Base-by-base conservation (phyloP, 192 early-diverging fungal species). In the Backusella mclennaniae region DNA sequence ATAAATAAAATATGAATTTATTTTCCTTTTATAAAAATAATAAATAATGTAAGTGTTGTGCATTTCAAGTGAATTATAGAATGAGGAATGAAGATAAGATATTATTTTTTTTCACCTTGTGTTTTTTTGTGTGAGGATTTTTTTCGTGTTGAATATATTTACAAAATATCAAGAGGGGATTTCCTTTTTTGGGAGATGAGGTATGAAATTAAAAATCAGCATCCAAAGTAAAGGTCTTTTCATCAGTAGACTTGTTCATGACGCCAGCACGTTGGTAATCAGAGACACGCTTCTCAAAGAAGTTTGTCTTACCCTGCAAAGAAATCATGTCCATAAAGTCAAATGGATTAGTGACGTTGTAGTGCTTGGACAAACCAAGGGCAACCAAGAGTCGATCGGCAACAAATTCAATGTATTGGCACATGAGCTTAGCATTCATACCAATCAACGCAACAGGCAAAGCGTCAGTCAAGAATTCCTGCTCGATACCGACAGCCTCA, bases 281-380 rank as follows among this genome's bases (percentile, higher is more conserved):
- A 35, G 94, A 96, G 26, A 97, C 95, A 79, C 91, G 92, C 89
- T 98, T 97, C 85, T 98, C 97, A 76, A 98, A 98, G 83, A 98
- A 98, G 88, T 98, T 98, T 70, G 97, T 98, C 88, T 99, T 99
- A 79, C 96, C 97, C 85, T 99, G 96, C 77, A 99, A 87, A 26
- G 95, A 96, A 83, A 98, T 98, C 85, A 99, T 85, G 81, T 98
- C 97, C 97, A 99, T 99, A 81, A 98, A 99, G 81, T 99, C 97
- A 77, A 99, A 99, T 53, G 97, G 97, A 80, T 99, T 99, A 76
- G 90, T 82, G 4, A 85, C 88, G 17, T 92, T 90, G 90, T 93
- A 99, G 78, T 90, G 78, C 87, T 99, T 99, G 36, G 84, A 80
- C 79, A 89, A 92, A 36, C 95, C 96, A 15, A 99, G 89, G 17